phyloP scores from a whole-genome alignment of 257 asterid genomes.

The Jacaranda copaia region DNA sequence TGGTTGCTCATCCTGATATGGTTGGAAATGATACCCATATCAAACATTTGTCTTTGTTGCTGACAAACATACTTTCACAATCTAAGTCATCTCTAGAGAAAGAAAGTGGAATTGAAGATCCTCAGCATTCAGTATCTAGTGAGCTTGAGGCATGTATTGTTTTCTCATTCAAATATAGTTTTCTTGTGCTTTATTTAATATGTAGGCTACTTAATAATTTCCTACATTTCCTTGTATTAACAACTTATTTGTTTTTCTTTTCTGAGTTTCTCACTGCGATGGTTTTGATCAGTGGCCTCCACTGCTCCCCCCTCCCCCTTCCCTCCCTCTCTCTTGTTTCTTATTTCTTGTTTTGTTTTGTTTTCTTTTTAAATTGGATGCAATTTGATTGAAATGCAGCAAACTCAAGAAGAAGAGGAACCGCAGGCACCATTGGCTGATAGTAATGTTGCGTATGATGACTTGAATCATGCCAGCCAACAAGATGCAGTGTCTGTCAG shows the following conservation, averaged over 20 bases:
- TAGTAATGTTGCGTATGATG: conserved; percentile 48
- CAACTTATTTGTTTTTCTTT: conserved; percentile 21
- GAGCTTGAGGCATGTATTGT: conserved; percentile 66
- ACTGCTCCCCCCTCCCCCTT: too few relatives aligned
- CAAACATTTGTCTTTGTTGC: conserved; percentile 66
- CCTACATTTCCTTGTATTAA: conserved; percentile 1
- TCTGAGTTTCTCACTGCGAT: conserved; percentile 15
- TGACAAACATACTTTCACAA: conserved; percentile 59
- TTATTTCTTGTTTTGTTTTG: too few relatives aligned
- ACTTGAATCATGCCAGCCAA: conserved; percentile 50
- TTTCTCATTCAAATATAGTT: conserved; percentile 31
- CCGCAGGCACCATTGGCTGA: conserved; percentile 43
- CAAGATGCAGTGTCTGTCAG: conserved; percentile 44
- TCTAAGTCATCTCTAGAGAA: conserved; percentile 48
- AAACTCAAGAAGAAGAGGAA: conserved; percentile 57
- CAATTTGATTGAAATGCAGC: conserved; percentile 52
- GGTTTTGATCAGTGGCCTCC: conserved; percentile 23
- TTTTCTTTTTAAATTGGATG: conserved; percentile 7
- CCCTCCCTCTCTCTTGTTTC: too few relatives aligned
- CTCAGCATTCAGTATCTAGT: conserved; percentile 45
- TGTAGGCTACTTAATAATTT: conserved; percentile 13
- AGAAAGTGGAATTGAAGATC: conserved; percentile 47
- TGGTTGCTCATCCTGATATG: conserved; percentile 50
- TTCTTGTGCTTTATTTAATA: conserved; percentile 12
- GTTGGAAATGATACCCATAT: conserved; percentile 62